Percentiles rank a stretch among this genome's conserved stretches.
Evolutionary conservation across 106 monocot species (phyloP).

Genomic region (Iris macrosiphon): DNA sequence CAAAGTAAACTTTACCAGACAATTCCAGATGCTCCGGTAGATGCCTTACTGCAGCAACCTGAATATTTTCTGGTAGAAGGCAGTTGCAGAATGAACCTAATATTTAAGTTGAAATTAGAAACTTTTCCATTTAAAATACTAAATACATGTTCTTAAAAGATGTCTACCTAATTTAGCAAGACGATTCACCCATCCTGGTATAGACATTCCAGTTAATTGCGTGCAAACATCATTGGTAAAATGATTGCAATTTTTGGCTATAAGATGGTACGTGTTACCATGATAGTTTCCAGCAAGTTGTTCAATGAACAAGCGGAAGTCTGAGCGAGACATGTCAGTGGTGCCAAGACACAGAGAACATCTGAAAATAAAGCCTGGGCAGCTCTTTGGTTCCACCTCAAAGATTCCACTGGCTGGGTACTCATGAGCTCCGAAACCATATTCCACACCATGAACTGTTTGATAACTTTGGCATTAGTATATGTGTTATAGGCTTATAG

Average conservation of each 20-base stretch:
- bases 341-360: conserved; percentile 27
- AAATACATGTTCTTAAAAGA: not conserved
- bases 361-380: conserved; percentile 31
- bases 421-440: conserved; percentile 32
- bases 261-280: conserved; percentile 28
- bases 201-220: conserved; percentile 20
- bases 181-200: conserved; percentile 34
- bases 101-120: not conserved
- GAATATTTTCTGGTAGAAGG: conserved; percentile 31
- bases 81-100: conserved; percentile 39
- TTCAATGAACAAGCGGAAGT: conserved; percentile 28
- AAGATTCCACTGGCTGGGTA: conserved; percentile 26
- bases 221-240: conserved; percentile 31
- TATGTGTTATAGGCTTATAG: no score
- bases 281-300: conserved; percentile 23
- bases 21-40: conserved; percentile 19
- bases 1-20: conserved; percentile 15
- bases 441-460: conserved; percentile 28
- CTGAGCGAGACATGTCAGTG: conserved; percentile 16
- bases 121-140: not conserved
- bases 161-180: conserved; percentile 21
- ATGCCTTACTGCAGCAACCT: conserved; percentile 22
- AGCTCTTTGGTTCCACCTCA: conserved; percentile 30
- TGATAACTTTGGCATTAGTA: no score
- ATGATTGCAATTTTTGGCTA: conserved; percentile 31